These are phyloP conservation scores for Trichomonascaceae sp. DNA, from an alignment of 1,139 yeast genomes.

Conservation along the genomic window DNA sequence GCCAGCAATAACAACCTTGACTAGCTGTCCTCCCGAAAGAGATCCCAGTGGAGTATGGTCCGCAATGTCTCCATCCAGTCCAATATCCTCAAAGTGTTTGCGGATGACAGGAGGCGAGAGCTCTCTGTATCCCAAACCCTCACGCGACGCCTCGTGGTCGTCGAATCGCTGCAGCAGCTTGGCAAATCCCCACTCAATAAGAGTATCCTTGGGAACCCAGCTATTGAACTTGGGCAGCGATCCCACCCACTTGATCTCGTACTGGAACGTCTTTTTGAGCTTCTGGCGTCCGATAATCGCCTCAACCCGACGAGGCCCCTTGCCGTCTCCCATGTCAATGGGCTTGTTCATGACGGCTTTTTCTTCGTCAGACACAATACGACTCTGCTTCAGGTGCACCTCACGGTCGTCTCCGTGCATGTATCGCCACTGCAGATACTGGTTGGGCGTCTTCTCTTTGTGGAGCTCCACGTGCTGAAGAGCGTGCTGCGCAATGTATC, in stretches of 20 bases:
- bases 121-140: conserved; percentile 95
- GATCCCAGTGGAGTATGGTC: conserved; percentile 97
- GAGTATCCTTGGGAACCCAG: conserved; percentile 77
- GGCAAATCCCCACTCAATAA: conserved; percentile 71
- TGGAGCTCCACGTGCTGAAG: conserved; percentile 94
- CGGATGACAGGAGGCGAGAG: conserved; percentile 83
- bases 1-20: conserved; percentile 97
- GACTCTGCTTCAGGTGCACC: conserved; percentile 81
- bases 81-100: conserved; percentile 94
- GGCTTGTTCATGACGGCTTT: conserved; percentile 64
- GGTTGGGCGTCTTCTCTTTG: conserved; percentile 95
- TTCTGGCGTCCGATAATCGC: conserved; percentile 96
- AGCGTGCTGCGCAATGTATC: conserved; percentile 98
- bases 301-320: conserved; percentile 79
- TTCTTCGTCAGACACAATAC: conserved; percentile 79
- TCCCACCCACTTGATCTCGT: conserved; percentile 88
- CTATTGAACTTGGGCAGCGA: conserved; percentile 92
- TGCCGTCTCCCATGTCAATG: conserved; percentile 73
- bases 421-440: conserved; percentile 96
- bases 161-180: conserved; percentile 88
- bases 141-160: conserved; percentile 97
- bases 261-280: conserved; percentile 90
- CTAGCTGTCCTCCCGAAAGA: conserved; percentile 94
- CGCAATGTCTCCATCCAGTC: conserved; percentile 94
- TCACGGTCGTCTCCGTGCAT: conserved; percentile 97